Evolutionary conservation across 495 filamentous ascomycete genomes (phyloP).

Genomic region (Xanthoparmelia taractica): DNA sequence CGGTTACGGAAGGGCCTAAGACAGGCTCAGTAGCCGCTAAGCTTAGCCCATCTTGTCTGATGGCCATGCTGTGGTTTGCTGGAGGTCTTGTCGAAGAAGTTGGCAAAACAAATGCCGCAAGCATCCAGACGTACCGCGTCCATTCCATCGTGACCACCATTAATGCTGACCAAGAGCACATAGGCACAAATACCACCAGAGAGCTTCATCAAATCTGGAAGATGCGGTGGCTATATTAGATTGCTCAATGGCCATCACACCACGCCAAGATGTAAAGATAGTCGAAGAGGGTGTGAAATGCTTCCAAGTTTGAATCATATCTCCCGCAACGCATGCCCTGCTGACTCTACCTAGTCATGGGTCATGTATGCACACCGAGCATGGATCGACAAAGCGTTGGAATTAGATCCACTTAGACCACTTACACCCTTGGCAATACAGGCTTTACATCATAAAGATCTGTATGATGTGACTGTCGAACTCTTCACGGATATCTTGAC

Average conservation of each 20-base stretch:
- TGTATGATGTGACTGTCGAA: conserved; percentile 54
- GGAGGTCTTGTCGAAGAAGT: conserved; percentile 69
- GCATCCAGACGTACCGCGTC: conserved; percentile 45
- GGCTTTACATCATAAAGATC: conserved; percentile 45
- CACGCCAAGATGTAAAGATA: conserved; percentile 25
- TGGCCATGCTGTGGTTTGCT: conserved; percentile 63
- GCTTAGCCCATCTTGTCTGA: conserved; percentile 47
- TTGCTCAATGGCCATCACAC: conserved; percentile 34
- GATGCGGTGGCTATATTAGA: conserved; percentile 45
- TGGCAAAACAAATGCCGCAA: conserved; percentile 53
- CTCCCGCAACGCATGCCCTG: neutral
- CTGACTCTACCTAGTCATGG: conserved; percentile 45
- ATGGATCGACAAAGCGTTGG: conserved; percentile 43
- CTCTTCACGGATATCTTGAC: conserved; percentile 56
- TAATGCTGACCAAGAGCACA: conserved; percentile 9
- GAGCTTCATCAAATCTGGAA: conserved; percentile 42
- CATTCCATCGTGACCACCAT: neutral
- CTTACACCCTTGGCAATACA: conserved; percentile 49
- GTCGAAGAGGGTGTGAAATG: conserved; percentile 49
- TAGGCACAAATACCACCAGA: conserved; percentile 44
- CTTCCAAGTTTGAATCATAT: conserved; percentile 45
- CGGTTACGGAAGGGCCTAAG: conserved; percentile 43
- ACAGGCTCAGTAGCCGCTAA: conserved; percentile 46
- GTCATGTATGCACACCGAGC: conserved; percentile 57
- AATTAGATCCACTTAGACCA: conserved; percentile 48